Conservation (phyloP, 306 rosid species). For the Citrullus mucosospermus region DNA sequence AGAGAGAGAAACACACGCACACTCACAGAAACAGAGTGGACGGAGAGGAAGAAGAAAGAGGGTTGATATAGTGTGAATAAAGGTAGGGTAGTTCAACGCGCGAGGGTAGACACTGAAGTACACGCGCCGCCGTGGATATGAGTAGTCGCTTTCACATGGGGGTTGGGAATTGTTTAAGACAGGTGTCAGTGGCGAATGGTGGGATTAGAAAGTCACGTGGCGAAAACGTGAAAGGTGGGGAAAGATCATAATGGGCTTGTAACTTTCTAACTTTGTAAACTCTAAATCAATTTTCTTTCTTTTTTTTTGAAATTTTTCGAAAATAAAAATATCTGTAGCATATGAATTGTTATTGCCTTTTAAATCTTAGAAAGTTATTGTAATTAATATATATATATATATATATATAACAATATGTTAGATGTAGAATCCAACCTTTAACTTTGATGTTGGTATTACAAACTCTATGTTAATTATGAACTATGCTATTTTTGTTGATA, state of each 20-base stretch:
- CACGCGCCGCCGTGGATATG: conserved; percentile 16
- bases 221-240: conserved; percentile 40
- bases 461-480: no score
- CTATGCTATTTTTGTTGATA: no score
- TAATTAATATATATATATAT: no score
- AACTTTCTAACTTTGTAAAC: background rate
- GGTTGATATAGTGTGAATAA: background rate
- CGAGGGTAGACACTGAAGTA: background rate
- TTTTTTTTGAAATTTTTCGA: no score
- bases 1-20: background rate
- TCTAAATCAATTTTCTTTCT: background rate
- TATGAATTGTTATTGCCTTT: no score
- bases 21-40: background rate
- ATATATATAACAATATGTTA: no score
- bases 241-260: background rate
- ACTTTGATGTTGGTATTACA: no score
- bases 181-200: background rate
- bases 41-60: background rate
- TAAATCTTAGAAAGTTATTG: no score
- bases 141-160: conserved; percentile 25
- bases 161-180: conserved; percentile 1
- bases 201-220: conserved; percentile 38
- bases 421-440: no score
- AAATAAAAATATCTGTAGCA: no score
- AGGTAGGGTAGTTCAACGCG: background rate